A percentile compares a stretch with the other conserved stretches of the same genome.
These are phyloP conservation scores for Achlya hypogyna DNA, from an alignment of 352 stramenopile species.

Conservation along the genomic window DNA sequence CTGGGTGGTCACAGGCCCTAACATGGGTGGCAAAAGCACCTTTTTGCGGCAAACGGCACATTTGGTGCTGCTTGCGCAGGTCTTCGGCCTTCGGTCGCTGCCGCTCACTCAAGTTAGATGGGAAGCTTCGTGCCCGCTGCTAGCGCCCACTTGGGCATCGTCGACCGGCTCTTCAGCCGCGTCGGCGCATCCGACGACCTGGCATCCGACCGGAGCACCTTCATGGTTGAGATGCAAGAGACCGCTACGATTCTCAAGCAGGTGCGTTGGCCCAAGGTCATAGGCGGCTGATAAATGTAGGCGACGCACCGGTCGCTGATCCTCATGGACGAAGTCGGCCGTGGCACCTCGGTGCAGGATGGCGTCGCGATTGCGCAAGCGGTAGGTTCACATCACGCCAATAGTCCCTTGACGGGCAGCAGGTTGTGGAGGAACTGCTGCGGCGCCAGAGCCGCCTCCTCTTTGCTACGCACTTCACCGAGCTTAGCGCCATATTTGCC, in stretches of 20 bases:
- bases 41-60: conserved; percentile 76
- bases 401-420: not conserved
- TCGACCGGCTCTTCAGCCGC: conserved; percentile 76
- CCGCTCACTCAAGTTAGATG: conserved; percentile 22
- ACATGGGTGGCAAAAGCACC: conserved; percentile 85
- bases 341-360: conserved; percentile 69
- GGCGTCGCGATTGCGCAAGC: conserved; percentile 70
- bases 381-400: conserved; percentile 26
- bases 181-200: conserved; percentile 77
- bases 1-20: conserved; percentile 80
- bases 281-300: not conserved
- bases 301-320: conserved; percentile 70
- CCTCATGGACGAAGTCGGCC: conserved; percentile 83
- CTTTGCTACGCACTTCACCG: conserved; percentile 83
- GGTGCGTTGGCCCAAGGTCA: not conserved
- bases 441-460: conserved; percentile 46
- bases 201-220: conserved; percentile 69
- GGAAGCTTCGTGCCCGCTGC: conserved; percentile 71
- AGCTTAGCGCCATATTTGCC: conserved; percentile 35
- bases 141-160: conserved; percentile 55
- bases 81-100: not conserved
- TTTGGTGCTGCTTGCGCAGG: conserved; percentile 62
- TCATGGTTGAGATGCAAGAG: conserved; percentile 86
- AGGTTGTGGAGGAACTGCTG: conserved; percentile 48
- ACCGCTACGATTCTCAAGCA: conserved; percentile 64